Evolutionary conservation across 2,329 filamentous ascomycete genomes (phyloP), one percentile per base, ranked within the genome.

Genomic region (Aspergillus fumigatus): DNA sequence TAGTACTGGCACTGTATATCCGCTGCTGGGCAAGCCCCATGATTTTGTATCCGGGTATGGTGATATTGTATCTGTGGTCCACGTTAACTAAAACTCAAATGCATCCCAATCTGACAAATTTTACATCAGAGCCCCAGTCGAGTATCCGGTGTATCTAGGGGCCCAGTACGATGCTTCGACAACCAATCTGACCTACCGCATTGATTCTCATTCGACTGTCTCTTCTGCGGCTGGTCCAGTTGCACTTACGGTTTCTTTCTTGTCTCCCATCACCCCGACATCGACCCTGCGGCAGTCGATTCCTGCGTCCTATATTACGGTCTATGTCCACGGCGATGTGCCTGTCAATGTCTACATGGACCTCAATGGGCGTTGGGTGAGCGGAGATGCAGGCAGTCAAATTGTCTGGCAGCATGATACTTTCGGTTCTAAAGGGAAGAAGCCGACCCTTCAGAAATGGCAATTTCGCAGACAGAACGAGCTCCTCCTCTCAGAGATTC

Each of bases 271-370:
- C 51, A 93, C 89, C 0, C 89, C 89, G 1, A 89, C 88, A 1
- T 92, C 89, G 55, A 92, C 89, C 48, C 78, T 92, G 65, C 83
- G 89, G 61, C 89, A 93, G 77, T 86, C 88, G 17, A 83, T 94
- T 32, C 91, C 91, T n/a, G 90, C 90, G 10, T 86, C 87, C 26
- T 95, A 95, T 70, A 68, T 95, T 59, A 88, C 84, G 5, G 80
- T 93, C 43, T 75, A 86, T 65, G 88, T 89, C 11, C 80, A 86
- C 58, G 90, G 89, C 4, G 79, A 78, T 60, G 83, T 87, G 51
- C 79, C 87, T 59, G 75, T 89, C 11, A 82, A 85, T 66, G 60
- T 77, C 14, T 89, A 89, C 65, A 74, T 87, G 57, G 87, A 90
- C 67, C 63, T 89, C 53, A 88, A 89, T 65, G 87, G 87, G 7